Base-by-base conservation (phyloP, 169 alveolate genomes). In the Pseudocohnilembus persalinus region DNA sequence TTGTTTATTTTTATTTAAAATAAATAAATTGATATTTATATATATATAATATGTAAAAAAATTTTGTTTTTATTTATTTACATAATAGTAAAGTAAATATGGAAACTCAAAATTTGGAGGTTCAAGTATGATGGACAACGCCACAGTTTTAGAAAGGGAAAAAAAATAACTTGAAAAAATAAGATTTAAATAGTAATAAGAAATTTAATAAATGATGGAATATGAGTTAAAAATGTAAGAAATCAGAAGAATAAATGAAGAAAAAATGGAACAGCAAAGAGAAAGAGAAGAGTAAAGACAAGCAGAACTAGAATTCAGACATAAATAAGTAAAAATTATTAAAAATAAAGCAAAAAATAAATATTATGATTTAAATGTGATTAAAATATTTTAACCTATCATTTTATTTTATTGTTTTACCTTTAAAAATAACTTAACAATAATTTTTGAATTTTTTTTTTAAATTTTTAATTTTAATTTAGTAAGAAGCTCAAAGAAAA, bases 131-230 rank as follows among this genome's bases (percentile, higher is more conserved):
- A 74, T 25, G 74, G 74, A 34, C 33, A 31, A 77, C 31, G 64
- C 85, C 16, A 34, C 91, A n/a, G 76, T 87, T 82, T 73, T 87
- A 24, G 91, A 86, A 31, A 90, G 81, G 49, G 91, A 90, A 74
- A 68, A 80, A 80, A 31, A 34, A 74, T 74, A 77, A 74, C 29
- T 91, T 20, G 95, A 93, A 76, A 88, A 88, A 72, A 79, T 91
- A 28, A 83, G 85, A 74, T 74, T 81, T 76, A 65, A 86, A 28
- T 80, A 92, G 76, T 34, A 91, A 77, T 88, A 90, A 82, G 96
- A 94, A 68, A 88, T 92, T 28, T 89, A 94, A 78, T 78, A 88
- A 63, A 88, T 93, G 92, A 76, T 93, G 31, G 95, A 91, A 77
- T 88, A 88, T 63, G 96, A 93, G 75, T 75, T 93, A 27, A 85